Conservation (phyloP, 768 basidiomycete species). For the Psilocybe sp. region DNA sequence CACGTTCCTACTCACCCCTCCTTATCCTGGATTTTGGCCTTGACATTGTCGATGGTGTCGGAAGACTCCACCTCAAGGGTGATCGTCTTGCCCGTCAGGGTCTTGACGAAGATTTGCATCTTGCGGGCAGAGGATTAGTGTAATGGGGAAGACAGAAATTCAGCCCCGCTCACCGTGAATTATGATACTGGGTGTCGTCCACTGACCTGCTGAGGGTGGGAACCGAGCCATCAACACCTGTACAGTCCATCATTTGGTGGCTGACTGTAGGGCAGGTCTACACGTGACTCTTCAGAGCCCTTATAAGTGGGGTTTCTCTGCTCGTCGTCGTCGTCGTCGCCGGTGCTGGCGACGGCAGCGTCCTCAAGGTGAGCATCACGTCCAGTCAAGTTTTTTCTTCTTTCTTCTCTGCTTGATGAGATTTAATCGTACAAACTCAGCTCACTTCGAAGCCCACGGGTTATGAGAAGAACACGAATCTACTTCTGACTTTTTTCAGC, state of each 20-base stretch:
- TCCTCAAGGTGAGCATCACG: background rate
- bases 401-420: constrained; percentile 18
- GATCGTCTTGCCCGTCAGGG: constrained; percentile 96
- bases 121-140: constrained; percentile 15
- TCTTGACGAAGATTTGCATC: constrained; percentile 66
- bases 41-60: constrained; percentile 96
- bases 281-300: constrained; percentile 19
- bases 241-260: constrained; percentile 31
- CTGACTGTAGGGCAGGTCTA: constrained; percentile 37
- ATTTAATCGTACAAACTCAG: constrained; percentile 45
- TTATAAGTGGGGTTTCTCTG: background rate
- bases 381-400: constrained; percentile 7
- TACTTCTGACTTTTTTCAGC: constrained; percentile 32
- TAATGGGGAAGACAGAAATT: constrained; percentile 13
- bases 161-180: constrained; percentile 29
- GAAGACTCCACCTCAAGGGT: constrained; percentile 98
- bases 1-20: constrained; percentile 39
- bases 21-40: constrained; percentile 66
- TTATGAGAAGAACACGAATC: constrained; percentile 52
- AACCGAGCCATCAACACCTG: constrained; percentile 20
- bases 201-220: constrained; percentile 23
- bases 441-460: constrained; percentile 60
- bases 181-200: constrained; percentile 18
- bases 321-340: constrained; percentile 1
- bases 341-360: background rate